These are phyloP conservation scores for Aspergillus neotritici DNA, from an alignment of 2,329 filamentous ascomycete genomes.

Conservation along the genomic window DNA sequence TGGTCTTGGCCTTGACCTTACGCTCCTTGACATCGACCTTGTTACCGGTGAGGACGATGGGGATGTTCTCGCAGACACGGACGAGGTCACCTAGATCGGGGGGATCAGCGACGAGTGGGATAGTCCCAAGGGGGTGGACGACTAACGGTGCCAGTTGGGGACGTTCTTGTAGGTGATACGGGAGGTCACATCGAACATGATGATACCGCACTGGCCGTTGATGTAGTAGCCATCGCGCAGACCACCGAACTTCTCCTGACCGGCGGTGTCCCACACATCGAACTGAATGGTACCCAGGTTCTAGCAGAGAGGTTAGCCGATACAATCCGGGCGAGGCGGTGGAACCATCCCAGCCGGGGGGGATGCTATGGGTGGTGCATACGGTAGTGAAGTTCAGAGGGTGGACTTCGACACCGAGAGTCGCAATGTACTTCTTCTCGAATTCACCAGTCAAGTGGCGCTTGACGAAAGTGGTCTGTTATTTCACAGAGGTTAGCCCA, in stretches of 20 bases:
- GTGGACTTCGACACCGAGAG: conserved; percentile 98
- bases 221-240: conserved; percentile 99
- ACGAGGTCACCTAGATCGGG: conserved; percentile 74
- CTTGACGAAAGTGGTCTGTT: conserved; percentile 99
- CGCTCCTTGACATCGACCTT: conserved; percentile 99
- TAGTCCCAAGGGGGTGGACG: not conserved
- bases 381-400: conserved; percentile 96
- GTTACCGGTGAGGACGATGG: conserved; percentile 97
- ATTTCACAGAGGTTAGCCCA: conserved; percentile 15
- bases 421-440: conserved; percentile 99
- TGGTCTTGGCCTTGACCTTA: conserved; percentile 99
- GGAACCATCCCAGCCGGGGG: conserved; percentile 25
- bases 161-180: conserved; percentile 99
- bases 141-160: conserved; percentile 99
- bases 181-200: conserved; percentile 99
- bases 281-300: conserved; percentile 97
- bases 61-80: conserved; percentile 98
- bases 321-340: conserved; percentile 9
- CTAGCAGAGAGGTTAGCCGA: conserved; percentile 39
- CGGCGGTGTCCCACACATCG: conserved; percentile 98
- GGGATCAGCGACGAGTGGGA: conserved; percentile 7
- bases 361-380: conserved; percentile 55
- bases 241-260: conserved; percentile 99
- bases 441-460: conserved; percentile 99
- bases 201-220: conserved; percentile 99